A percentile compares a stretch with the other conserved stretches of the same genome.
phyloP scores from a whole-genome alignment of 129 eudicot species.

The Rutidosis leptorrhynchoides region DNA sequence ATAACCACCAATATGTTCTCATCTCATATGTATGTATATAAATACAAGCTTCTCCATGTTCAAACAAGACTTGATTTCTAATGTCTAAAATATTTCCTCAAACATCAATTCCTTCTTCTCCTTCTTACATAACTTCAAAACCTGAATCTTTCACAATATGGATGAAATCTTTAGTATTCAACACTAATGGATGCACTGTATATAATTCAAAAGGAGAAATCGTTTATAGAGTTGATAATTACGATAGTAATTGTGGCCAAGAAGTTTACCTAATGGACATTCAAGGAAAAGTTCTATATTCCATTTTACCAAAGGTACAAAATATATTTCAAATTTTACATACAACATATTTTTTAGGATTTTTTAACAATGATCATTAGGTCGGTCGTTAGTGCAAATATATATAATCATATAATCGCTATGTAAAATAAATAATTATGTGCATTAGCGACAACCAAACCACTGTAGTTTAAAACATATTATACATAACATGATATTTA shows the following conservation, averaged over 20 bases:
- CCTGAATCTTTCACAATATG: conserved; percentile 56
- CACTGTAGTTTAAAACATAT: too few species aligned
- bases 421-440: too few species aligned
- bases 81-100: conserved; percentile 63
- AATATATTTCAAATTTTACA: background rate
- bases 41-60: conserved; percentile 21
- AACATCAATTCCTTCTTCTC: conserved; percentile 10
- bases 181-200: conserved; percentile 65
- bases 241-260: conserved; percentile 42
- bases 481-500: too few species aligned
- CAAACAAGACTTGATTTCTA: conserved; percentile 23
- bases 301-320: conserved; percentile 57
- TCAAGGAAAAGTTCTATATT: conserved; percentile 48
- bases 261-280: conserved; percentile 60
- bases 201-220: conserved; percentile 52
- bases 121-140: conserved; percentile 34
- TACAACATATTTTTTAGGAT: background rate
- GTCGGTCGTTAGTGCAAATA: too few species aligned
- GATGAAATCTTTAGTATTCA: conserved; percentile 73
- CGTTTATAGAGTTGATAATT: conserved; percentile 61
- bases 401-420: too few species aligned
- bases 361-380: too few species aligned
- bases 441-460: too few species aligned
- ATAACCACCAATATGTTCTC: conserved; percentile 1
- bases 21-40: conserved; percentile 22